Evolutionary conservation across 2,329 filamentous ascomycete species (phyloP).

Genomic region (Aspergillus versicolor): DNA sequence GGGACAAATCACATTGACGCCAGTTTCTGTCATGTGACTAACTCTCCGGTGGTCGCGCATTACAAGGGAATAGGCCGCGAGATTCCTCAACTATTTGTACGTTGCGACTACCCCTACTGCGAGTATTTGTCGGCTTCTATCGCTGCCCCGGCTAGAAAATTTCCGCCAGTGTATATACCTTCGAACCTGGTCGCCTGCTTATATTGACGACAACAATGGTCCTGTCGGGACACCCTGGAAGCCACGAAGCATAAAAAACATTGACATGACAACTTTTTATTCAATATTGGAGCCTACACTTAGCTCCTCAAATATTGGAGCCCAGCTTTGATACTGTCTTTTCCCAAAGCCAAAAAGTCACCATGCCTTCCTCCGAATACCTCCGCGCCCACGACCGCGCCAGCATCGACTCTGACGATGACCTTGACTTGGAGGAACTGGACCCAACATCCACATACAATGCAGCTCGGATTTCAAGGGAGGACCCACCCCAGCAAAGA

Average conservation of each 20-base stretch:
- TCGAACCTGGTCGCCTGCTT: not conserved
- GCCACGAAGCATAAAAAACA: conserved; percentile 18
- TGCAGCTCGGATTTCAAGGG: conserved; percentile 24
- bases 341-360: not conserved
- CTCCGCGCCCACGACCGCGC: conserved; percentile 31
- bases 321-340: not conserved
- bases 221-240: conserved; percentile 14
- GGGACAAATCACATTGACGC: conserved; percentile 2
- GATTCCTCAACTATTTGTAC: conserved; percentile 11
- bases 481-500: conserved; percentile 26
- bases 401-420: conserved; percentile 42
- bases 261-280: conserved; percentile 22
- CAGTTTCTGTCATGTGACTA: conserved; percentile 21
- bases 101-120: conserved; percentile 1
- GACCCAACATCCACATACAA: conserved; percentile 37
- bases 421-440: conserved; percentile 48
- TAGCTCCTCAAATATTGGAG: conserved; percentile 19
- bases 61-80: conserved; percentile 19
- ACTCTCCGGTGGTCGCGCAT: not conserved
- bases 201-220: conserved; percentile 18
- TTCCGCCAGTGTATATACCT: not conserved
- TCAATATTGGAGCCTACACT: conserved; percentile 18
- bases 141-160: not conserved
- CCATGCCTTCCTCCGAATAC: conserved; percentile 41
- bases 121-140: not conserved